phyloP scores from a whole-genome alignment of 129 eudicot species.

The Ambrosia artemisiifolia region DNA sequence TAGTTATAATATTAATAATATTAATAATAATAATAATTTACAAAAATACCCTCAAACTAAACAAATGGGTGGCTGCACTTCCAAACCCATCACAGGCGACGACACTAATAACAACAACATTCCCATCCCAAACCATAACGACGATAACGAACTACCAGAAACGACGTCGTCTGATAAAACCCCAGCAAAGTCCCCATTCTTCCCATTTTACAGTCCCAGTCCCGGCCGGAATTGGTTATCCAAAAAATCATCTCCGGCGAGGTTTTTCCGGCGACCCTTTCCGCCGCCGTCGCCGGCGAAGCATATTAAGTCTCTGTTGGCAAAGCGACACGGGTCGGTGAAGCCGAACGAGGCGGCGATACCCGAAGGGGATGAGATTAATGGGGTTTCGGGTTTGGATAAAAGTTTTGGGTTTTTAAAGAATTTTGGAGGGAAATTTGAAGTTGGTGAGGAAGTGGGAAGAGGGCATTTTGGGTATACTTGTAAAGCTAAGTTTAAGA shows the following conservation, averaged over 20 bases:
- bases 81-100: constrained; percentile 53
- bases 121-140: constrained; percentile 12
- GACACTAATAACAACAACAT: background rate
- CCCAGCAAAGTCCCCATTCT: constrained; percentile 49
- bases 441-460: constrained; percentile 84
- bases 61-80: constrained; percentile 57
- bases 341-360: constrained; percentile 67
- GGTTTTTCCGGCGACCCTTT: constrained; percentile 66
- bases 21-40: background rate
- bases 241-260: constrained; percentile 65
- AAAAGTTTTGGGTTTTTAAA: constrained; percentile 83
- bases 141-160: constrained; percentile 13
- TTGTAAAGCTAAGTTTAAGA: constrained; percentile 66
- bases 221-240: constrained; percentile 77
- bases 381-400: constrained; percentile 52
- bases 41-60: background rate
- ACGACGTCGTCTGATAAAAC: constrained; percentile 13
- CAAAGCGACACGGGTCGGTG: constrained; percentile 70
- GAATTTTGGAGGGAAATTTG: constrained; percentile 62
- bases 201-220: constrained; percentile 77
- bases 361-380: constrained; percentile 51
- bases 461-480: constrained; percentile 97
- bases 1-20: too few relatives aligned
- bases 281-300: constrained; percentile 98
- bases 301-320: constrained; percentile 67